phyloP scores from a whole-genome alignment of 2,329 filamentous ascomycete genomes.

The Dothideomycetes sp. region DNA sequence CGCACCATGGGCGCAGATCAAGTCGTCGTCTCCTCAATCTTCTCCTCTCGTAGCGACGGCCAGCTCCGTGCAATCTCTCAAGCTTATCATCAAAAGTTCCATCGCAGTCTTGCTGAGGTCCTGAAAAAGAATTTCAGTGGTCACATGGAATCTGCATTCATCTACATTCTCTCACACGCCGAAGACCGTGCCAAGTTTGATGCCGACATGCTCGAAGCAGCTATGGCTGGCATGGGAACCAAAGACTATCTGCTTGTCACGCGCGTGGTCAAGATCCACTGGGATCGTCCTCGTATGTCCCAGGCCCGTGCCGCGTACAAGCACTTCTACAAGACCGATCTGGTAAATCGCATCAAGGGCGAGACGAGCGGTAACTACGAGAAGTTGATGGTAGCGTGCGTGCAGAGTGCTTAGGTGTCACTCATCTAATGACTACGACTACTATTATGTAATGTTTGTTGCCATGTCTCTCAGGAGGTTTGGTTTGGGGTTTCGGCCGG shows the following conservation, averaged over 20 bases:
- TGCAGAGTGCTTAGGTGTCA: constrained; percentile 14
- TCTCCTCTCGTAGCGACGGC: constrained; percentile 66
- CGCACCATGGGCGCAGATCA: constrained; percentile 64
- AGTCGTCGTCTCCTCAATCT: constrained; percentile 66
- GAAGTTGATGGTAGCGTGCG: constrained; percentile 58
- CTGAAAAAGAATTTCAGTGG: constrained; percentile 79
- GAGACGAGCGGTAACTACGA: constrained; percentile 84
- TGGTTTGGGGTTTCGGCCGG: no score
- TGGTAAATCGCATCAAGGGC: constrained; percentile 61
- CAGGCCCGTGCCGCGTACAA: constrained; percentile 72
- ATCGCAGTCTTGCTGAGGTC: constrained; percentile 59
- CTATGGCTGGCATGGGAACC: constrained; percentile 81
- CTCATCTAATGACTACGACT: no score
- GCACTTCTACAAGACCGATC: constrained; percentile 57
- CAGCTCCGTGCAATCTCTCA: constrained; percentile 76
- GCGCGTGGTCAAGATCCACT: constrained; percentile 72
- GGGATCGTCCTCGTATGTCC: constrained; percentile 65
- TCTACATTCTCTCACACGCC: constrained; percentile 69
- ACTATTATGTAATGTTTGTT: no score
- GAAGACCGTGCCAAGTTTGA: constrained; percentile 77
- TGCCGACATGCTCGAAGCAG: constrained; percentile 69
- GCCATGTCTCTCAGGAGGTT: no score
- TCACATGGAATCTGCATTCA: constrained; percentile 79
- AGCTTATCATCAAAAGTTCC: constrained; percentile 65
- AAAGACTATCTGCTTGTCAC: constrained; percentile 72